These are phyloP conservation scores for Epichloe aotearoae DNA, from an alignment of 2,329 filamentous ascomycete species.

Conservation along the genomic window DNA sequence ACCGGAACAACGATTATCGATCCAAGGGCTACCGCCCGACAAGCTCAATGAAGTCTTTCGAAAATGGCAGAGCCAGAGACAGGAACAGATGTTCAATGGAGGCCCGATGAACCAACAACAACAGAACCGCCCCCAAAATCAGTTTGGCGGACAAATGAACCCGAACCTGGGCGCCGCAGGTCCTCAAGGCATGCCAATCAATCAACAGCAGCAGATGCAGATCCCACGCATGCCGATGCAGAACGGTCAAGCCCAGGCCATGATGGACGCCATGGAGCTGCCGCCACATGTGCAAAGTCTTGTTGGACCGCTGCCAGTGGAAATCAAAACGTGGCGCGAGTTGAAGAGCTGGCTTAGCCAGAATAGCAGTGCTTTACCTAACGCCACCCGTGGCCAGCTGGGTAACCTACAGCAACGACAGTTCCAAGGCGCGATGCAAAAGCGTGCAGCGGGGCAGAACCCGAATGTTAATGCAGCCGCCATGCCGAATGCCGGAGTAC, in stretches of 20 bases:
- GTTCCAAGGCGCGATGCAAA: constrained; percentile 22
- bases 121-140: constrained; percentile 17
- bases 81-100: constrained; percentile 20
- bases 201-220: constrained; percentile 15
- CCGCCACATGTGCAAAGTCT: constrained; percentile 22
- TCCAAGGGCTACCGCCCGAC: constrained; percentile 32
- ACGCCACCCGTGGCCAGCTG: constrained; percentile 20
- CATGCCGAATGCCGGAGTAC: constrained; percentile 11
- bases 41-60: constrained; percentile 38
- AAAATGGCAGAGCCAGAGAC: constrained; percentile 31
- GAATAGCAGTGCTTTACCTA: constrained; percentile 22
- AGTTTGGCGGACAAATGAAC: constrained; percentile 20
- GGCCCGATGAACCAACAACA: constrained; percentile 15
- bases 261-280: constrained; percentile 37
- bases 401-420: constrained; percentile 24
- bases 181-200: constrained; percentile 16
- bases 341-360: constrained; percentile 29
- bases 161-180: constrained; percentile 17
- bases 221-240: constrained; percentile 14
- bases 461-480: constrained; percentile 13
- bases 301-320: constrained; percentile 22
- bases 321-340: constrained; percentile 37
- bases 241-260: constrained; percentile 21
- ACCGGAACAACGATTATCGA: constrained; percentile 30
- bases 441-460: constrained; percentile 19